A percentile compares a stretch with the other conserved stretches of the same genome.
Evolutionary conservation across 2,329 filamentous ascomycete genomes (phyloP).

Genomic region (Monilinia aucupariae): DNA sequence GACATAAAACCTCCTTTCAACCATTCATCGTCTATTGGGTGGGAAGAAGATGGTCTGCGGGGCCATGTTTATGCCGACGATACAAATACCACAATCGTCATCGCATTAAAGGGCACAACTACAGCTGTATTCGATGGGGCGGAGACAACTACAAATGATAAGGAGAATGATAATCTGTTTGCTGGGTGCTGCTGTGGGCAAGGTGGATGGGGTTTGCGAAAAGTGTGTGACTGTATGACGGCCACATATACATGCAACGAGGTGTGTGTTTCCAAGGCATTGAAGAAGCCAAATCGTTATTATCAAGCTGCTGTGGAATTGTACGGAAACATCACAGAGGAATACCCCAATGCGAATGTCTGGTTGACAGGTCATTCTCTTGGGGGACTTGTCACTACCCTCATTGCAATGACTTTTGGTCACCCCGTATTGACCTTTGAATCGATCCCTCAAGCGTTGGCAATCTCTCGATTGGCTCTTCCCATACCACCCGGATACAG

Average conservation of each 20-base stretch:
- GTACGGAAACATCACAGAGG: slow-evolving; percentile 80
- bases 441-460: slow-evolving; percentile 80
- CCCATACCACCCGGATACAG: slow-evolving; percentile 65
- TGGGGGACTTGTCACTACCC: slow-evolving; percentile 78
- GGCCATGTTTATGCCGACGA: slow-evolving; percentile 88
- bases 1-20: slow-evolving; percentile 63
- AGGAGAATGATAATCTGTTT: slow-evolving; percentile 92
- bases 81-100: slow-evolving; percentile 76
- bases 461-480: slow-evolving; percentile 76
- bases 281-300: slow-evolving; percentile 78
- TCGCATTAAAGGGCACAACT: slow-evolving; percentile 84
- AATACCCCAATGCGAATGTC: slow-evolving; percentile 76
- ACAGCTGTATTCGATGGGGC: slow-evolving; percentile 89
- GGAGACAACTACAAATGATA: slow-evolving; percentile 91
- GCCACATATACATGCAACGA: slow-evolving; percentile 82
- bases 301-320: slow-evolving; percentile 83
- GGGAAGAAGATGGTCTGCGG: slow-evolving; percentile 79
- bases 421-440: slow-evolving; percentile 84
- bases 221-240: slow-evolving; percentile 79
- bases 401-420: slow-evolving; percentile 84
- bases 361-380: slow-evolving; percentile 91
- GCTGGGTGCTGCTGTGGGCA: slow-evolving; percentile 95
- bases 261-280: slow-evolving; percentile 70
- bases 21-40: slow-evolving; percentile 80
- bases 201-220: slow-evolving; percentile 79